Evolutionary conservation across 768 basidiomycete genomes (phyloP).

Genomic region (Pisolithus microcarpus): DNA sequence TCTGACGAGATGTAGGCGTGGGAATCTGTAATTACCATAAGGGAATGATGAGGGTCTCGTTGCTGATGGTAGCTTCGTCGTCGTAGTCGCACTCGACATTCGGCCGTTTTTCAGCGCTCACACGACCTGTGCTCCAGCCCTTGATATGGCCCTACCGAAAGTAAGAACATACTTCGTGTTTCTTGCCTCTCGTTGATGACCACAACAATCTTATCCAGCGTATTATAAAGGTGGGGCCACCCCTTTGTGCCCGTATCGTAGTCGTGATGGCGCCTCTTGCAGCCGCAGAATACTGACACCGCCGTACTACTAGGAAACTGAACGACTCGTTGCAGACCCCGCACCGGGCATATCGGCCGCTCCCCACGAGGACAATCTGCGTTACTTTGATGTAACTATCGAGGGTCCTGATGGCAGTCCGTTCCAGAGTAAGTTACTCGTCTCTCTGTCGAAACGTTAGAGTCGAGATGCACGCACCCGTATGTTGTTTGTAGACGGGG

Average conservation of each 20-base stretch:
- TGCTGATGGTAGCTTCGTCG: not conserved
- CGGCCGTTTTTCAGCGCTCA: not conserved
- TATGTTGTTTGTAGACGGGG: constrained; percentile 51
- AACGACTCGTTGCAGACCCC: constrained; percentile 91
- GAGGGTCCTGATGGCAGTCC: constrained; percentile 92
- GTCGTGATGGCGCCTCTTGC: constrained; percentile 11
- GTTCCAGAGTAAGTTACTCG: constrained; percentile 60
- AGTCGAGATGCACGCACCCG: constrained; percentile 2
- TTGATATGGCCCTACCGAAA: constrained; percentile 32
- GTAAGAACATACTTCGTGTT: constrained; percentile 10
- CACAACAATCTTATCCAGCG: constrained; percentile 28
- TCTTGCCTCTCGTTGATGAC: not conserved
- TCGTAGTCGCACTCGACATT: not conserved
- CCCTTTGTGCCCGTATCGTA: constrained; percentile 2
- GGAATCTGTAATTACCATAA: not conserved
- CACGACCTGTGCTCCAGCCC: constrained; percentile 10
- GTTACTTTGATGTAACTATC: constrained; percentile 98
- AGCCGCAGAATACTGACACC: constrained; percentile 1
- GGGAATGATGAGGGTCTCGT: too few species aligned
- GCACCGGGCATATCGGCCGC: constrained; percentile 94
- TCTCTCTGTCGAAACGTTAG: not conserved
- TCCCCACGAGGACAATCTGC: constrained; percentile 94
- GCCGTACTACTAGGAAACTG: constrained; percentile 70
- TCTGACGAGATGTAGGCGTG: not conserved
- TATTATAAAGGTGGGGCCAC: constrained; percentile 43